Conservation (phyloP, 805 yeast genomes). For the Candida caryicola region DNA sequence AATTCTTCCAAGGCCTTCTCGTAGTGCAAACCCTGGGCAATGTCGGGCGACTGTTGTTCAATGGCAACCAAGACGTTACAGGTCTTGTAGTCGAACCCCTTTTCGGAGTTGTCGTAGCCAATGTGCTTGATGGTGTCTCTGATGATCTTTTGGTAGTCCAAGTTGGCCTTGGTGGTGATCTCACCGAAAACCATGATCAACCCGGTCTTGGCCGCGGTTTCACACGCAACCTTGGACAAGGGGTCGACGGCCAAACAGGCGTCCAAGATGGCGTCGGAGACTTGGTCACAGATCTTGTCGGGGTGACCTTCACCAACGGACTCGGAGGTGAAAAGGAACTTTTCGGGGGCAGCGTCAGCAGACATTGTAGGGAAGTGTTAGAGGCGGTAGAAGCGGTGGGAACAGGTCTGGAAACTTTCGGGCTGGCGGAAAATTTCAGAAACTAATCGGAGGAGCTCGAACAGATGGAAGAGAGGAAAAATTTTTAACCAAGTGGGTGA, state of each 20-base stretch:
- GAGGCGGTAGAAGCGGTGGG: neutral
- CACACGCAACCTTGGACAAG: constrained; percentile 97
- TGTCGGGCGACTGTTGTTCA: constrained; percentile 99
- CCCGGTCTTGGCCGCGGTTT: constrained; percentile 98
- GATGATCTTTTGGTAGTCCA: constrained; percentile 95
- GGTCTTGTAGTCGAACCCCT: constrained; percentile 99
- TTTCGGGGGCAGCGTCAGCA: constrained; percentile 20
- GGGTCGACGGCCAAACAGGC: constrained; percentile 97
- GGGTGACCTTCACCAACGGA: constrained; percentile 96
- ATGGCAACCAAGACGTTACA: constrained; percentile 98
- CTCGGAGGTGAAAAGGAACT: constrained; percentile 74
- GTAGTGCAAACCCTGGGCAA: constrained; percentile 98
- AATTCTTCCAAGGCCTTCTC: constrained; percentile 93
- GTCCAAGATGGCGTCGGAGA: constrained; percentile 95
- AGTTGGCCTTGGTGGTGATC: constrained; percentile 92
- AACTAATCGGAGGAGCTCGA: too few species aligned
- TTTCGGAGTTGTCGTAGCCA: constrained; percentile 93
- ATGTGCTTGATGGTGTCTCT: constrained; percentile 98
- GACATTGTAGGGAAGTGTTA: constrained; percentile 6
- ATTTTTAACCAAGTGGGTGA: neutral
- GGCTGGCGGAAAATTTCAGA: too few species aligned
- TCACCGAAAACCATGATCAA: constrained; percentile 99
- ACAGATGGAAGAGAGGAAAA: too few species aligned
- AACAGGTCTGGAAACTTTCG: too few species aligned
- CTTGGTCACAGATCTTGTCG: constrained; percentile 97